Evolutionary conservation across 768 basidiomycete genomes (phyloP).

Genomic region (Tubosaeta brunneosetosa): DNA sequence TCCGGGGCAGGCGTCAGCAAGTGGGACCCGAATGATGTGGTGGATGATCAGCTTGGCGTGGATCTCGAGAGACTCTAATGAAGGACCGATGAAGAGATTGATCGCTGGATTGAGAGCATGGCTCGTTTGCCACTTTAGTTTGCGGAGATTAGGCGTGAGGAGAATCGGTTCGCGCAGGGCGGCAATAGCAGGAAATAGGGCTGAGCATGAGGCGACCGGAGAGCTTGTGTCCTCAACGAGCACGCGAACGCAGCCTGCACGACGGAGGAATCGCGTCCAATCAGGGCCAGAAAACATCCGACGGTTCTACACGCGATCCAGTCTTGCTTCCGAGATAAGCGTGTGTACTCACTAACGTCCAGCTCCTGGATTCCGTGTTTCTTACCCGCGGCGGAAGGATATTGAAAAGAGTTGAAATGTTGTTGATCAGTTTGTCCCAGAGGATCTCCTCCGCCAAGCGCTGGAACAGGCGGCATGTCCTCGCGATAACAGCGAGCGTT

Average conservation of each 20-base stretch:
- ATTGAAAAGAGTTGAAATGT: slow-evolving; percentile 12
- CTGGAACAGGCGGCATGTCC: slow-evolving; percentile 23
- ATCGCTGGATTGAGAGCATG: slow-evolving; percentile 1
- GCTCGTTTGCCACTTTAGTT: slow-evolving; percentile 15
- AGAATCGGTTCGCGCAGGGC: slow-evolving; percentile 12
- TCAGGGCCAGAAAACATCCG: slow-evolving; percentile 13
- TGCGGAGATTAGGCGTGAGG: slow-evolving; percentile 22
- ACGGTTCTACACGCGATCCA: slow-evolving; percentile 11
- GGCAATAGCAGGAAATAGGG: slow-evolving; percentile 15
- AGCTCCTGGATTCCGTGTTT: slow-evolving; percentile 6
- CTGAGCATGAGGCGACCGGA: background rate
- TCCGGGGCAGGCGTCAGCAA: slow-evolving; percentile 14
- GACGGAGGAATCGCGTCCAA: slow-evolving; percentile 18
- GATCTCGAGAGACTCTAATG: slow-evolving; percentile 19
- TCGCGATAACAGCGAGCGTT: slow-evolving; percentile 24
- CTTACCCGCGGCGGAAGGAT: slow-evolving; percentile 17
- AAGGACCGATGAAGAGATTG: slow-evolving; percentile 21
- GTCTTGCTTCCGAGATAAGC: background rate
- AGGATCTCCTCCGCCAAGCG: slow-evolving; percentile 18
- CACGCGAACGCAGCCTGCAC: slow-evolving; percentile 14
- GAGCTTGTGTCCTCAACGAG: slow-evolving; percentile 1
- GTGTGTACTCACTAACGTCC: slow-evolving; percentile 18
- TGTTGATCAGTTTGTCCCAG: slow-evolving; percentile 14
- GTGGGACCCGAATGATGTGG: slow-evolving; percentile 5
- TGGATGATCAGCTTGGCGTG: slow-evolving; percentile 18